Percentiles rank a stretch among this genome's conserved stretches.
Conservation (phyloP, 495 filamentous ascomycete species). For the Hyaloscypha variabilis region DNA sequence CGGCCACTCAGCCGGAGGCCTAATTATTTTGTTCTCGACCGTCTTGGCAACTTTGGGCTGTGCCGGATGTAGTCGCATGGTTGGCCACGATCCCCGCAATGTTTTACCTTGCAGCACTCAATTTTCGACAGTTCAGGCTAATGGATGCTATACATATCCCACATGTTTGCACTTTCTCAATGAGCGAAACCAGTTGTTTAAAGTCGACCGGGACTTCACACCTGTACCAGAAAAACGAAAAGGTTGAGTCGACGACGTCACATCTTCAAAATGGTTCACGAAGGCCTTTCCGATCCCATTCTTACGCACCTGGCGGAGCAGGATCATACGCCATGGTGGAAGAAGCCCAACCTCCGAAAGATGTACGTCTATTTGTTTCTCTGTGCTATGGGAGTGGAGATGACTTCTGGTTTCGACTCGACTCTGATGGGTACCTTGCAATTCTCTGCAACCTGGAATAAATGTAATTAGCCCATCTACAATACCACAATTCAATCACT, state of each 20-base stretch:
- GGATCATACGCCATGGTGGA: conserved; percentile 61
- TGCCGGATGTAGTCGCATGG: too few species aligned
- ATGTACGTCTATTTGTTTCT: conserved; percentile 67
- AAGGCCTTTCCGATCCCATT: conserved; percentile 38
- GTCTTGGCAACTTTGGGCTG: too few species aligned
- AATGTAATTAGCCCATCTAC: conserved; percentile 7
- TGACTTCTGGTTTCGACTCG: conserved; percentile 73
- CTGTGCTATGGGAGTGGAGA: conserved; percentile 64
- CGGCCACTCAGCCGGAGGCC: too few species aligned
- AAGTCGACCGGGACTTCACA: too few species aligned
- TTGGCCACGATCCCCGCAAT: too few species aligned
- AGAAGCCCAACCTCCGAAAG: conserved; percentile 61
- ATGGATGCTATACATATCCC: too few species aligned
- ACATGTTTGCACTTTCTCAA: too few species aligned
- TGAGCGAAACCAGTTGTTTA: too few species aligned
- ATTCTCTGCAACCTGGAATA: not conserved
- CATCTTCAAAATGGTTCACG: not conserved
- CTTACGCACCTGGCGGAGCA: conserved; percentile 56
- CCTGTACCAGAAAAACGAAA: too few species aligned
- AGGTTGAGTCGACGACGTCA: not conserved
- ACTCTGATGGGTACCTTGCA: conserved; percentile 45
- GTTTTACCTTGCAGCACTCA: too few species aligned
- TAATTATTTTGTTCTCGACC: too few species aligned
- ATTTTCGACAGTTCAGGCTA: too few species aligned
- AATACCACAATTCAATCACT: not conserved